Evolutionary conservation across 257 asterid genomes (phyloP).

Genomic region (Primulina huaijiensis): DNA sequence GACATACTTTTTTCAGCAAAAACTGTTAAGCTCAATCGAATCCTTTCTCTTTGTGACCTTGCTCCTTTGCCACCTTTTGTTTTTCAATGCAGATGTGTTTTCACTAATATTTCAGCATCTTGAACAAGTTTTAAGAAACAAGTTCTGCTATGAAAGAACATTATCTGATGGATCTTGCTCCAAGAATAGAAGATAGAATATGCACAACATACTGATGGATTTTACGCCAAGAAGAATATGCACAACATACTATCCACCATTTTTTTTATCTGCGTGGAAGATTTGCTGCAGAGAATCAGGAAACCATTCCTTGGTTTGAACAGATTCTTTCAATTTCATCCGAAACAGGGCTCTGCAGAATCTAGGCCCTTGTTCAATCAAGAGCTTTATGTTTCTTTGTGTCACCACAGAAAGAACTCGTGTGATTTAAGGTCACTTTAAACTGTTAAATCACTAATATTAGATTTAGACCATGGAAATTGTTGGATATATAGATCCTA

Average conservation of each 20-base stretch:
- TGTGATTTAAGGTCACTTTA: too few relatives aligned
- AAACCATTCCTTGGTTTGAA: neutral
- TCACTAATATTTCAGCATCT: slow-evolving; percentile 46
- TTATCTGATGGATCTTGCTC: slow-evolving; percentile 26
- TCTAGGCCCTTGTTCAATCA: neutral
- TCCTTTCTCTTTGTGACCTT: neutral
- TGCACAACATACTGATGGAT: neutral
- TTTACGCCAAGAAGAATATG: slow-evolving; percentile 20
- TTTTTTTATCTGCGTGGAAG: neutral
- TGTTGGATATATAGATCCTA: too few relatives aligned
- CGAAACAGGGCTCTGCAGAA: neutral
- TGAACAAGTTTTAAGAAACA: slow-evolving; percentile 45
- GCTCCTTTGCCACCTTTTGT: neutral
- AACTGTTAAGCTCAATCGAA: neutral
- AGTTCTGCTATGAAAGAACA: slow-evolving; percentile 39
- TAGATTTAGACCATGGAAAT: too few relatives aligned
- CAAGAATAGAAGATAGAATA: slow-evolving; percentile 20
- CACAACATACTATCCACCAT: neutral
- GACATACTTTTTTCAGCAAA: neutral
- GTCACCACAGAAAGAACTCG: too few relatives aligned
- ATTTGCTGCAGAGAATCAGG: neutral
- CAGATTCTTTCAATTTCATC: too few relatives aligned
- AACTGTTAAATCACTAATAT: too few relatives aligned
- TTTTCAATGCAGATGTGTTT: slow-evolving; percentile 47
- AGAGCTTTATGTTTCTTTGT: too few relatives aligned